A percentile compares a stretch with the other conserved stretches of the same genome.
Conservation (phyloP, 768 basidiomycete species). For the Calocybe indica region DNA sequence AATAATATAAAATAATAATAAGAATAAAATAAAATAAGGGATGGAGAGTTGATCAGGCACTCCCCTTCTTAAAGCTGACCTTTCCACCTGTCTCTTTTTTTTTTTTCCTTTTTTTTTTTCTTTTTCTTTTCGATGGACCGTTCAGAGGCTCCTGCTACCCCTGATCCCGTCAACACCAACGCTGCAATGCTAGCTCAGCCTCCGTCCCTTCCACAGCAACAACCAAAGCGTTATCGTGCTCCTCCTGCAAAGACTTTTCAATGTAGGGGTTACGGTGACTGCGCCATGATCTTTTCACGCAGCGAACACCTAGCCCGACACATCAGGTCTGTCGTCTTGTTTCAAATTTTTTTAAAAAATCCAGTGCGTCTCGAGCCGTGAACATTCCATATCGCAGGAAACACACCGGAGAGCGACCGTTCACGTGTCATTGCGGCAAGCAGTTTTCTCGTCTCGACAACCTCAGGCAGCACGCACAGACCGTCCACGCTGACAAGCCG, state of each 20-base stretch:
- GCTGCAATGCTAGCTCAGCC: too few species aligned
- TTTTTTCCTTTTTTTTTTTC: too few species aligned
- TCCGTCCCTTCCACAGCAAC: too few species aligned
- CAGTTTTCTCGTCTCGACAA: slow-evolving; percentile 97
- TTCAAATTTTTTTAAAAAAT: slow-evolving; percentile 4
- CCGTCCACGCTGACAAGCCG: slow-evolving; percentile 92
- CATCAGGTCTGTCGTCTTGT: slow-evolving; percentile 61
- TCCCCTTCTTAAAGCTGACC: too few species aligned
- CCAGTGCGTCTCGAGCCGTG: background rate
- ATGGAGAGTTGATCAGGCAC: too few species aligned
- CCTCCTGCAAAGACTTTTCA: slow-evolving; percentile 92
- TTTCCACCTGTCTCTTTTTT: too few species aligned
- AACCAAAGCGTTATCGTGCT: slow-evolving; percentile 64
- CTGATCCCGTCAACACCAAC: too few species aligned
- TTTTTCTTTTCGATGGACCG: too few species aligned
- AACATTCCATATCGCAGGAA: slow-evolving; percentile 48
- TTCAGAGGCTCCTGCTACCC: too few species aligned
- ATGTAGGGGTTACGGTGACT: slow-evolving; percentile 92
- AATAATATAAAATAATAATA: too few species aligned
- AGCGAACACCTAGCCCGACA: slow-evolving; percentile 95
- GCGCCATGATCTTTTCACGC: slow-evolving; percentile 93
- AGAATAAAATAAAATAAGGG: too few species aligned
- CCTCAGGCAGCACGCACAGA: slow-evolving; percentile 93
- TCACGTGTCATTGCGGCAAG: slow-evolving; percentile 92
- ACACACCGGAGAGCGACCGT: slow-evolving; percentile 97